Conservation (phyloP, 2,329 filamentous ascomycete species). For the Aspergillus awamori region DNA sequence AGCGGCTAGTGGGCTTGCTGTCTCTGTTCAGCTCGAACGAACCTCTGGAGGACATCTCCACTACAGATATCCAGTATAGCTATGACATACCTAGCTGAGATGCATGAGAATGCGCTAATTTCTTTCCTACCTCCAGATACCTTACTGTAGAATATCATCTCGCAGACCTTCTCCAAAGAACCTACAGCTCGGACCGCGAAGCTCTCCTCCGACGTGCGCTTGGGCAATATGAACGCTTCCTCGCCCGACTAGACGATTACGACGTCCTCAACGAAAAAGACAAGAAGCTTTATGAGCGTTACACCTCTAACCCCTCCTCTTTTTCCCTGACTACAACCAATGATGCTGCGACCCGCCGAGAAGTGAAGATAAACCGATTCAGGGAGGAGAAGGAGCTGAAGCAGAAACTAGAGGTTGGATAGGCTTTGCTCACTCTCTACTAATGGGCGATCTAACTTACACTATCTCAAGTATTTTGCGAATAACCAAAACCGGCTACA, state of each 20-base stretch:
- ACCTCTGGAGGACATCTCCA: slow-evolving; percentile 80
- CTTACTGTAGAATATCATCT: slow-evolving; percentile 76
- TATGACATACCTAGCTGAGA: too few species aligned
- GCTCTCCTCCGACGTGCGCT: slow-evolving; percentile 65
- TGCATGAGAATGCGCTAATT: slow-evolving; percentile 24
- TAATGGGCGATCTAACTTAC: slow-evolving; percentile 19
- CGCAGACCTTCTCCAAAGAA: slow-evolving; percentile 74
- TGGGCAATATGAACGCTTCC: slow-evolving; percentile 74
- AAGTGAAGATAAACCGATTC: slow-evolving; percentile 84
- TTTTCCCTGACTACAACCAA: slow-evolving; percentile 72
- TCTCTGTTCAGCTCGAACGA: slow-evolving; percentile 93
- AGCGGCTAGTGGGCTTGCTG: slow-evolving; percentile 68
- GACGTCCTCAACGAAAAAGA: slow-evolving; percentile 68
- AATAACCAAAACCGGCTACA: slow-evolving; percentile 63
- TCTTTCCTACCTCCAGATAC: slow-evolving; percentile 54
- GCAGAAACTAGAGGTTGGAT: slow-evolving; percentile 71
- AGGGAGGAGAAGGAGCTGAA: slow-evolving; percentile 83
- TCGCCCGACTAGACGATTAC: slow-evolving; percentile 78
- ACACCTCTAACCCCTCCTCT: slow-evolving; percentile 68
- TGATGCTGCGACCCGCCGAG: slow-evolving; percentile 70
- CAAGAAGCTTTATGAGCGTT: slow-evolving; percentile 70
- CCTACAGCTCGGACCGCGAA: slow-evolving; percentile 66
- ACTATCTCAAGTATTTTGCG: slow-evolving; percentile 56
- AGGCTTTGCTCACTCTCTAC: slow-evolving; percentile 15
- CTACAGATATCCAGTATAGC: slow-evolving; percentile 74